Evolutionary conservation across 371 early-diverging fungal genomes (phyloP), one percentile per base, ranked within the genome.

Genomic region (Rhizopus delemar): DNA sequence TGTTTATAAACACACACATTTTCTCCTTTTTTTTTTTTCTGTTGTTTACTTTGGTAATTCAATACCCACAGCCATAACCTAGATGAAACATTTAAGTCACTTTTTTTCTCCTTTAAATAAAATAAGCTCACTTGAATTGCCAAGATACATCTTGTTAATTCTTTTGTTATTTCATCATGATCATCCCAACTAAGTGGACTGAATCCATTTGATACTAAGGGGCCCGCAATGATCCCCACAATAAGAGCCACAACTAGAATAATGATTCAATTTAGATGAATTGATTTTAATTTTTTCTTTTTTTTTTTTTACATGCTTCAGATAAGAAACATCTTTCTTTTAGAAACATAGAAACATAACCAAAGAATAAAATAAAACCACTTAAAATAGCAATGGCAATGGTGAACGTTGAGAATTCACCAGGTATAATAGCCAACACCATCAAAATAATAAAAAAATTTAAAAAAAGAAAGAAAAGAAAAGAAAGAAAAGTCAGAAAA

Each of bases 311-410:
- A 88, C 88, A 83, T 28, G 96, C 86, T 80, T 98, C 98, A 36
- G 93, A 91, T 60, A 99, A 68, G 74, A 89, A 95, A 51, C 96
- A 82, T 8, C 84, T 79, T 62, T 98, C 96, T 68, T 97, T 97
- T 55, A 95, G 74, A 66, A 93, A 83, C 68, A 97, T 83, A 16
- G 97, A 97, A 45, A 96, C 81, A 59, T 94, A 86, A 3, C 95
- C 94, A 65, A 93, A 94, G 50, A 90, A 57, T 35, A 92, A 75
- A 63, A 94, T 90, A 71, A 97, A 95, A 12, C 89, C 89, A 59
- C 94, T 93, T 22, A 93, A 59, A 29, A 91, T 70, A 9, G 81
- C 84, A 12, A 80, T 75, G 59, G 63, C 77, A 59, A 77, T 70
- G 35, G 75, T 77, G 66, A 80, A 80, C 35, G 77, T 68, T 56